phyloP scores from a whole-genome alignment of 202 grass and related monocot genomes.

The Cymbopogon flexuosus region DNA sequence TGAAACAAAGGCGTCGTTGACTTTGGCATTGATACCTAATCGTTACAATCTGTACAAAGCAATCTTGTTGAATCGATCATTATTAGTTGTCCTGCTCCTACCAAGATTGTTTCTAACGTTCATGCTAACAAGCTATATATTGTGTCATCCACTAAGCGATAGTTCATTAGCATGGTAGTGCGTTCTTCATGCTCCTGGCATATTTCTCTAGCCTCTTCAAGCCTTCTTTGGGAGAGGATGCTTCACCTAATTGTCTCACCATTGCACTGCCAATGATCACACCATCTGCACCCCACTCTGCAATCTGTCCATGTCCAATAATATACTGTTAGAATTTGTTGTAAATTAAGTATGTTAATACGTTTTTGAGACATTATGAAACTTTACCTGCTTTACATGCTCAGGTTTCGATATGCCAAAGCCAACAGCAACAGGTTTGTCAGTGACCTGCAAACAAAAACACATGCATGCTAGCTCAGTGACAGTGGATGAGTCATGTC shows the following conservation, averaged over 20 bases:
- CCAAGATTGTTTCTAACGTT: neutral
- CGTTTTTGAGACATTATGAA: neutral
- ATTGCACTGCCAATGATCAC: slow-evolving; percentile 85
- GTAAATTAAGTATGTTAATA: neutral
- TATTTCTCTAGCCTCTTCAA: slow-evolving; percentile 56
- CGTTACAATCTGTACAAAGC: neutral
- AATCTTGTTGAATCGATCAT: neutral
- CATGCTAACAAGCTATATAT: neutral
- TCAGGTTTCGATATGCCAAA: slow-evolving; percentile 55
- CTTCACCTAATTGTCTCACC: slow-evolving; percentile 65
- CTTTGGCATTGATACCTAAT: neutral
- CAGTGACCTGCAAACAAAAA: slow-evolving; percentile 2
- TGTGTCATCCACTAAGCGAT: neutral
- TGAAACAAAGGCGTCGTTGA: neutral
- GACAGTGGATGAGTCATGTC: neutral
- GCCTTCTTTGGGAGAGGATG: slow-evolving; percentile 51
- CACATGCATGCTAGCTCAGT: too few species aligned
- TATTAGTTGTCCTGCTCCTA: neutral
- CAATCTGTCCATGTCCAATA: neutral
- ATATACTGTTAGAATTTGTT: neutral
- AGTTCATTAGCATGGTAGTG: neutral
- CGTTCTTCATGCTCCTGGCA: slow-evolving; percentile 23
- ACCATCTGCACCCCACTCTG: slow-evolving; percentile 74
- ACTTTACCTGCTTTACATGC: slow-evolving; percentile 46
- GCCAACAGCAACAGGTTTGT: slow-evolving; percentile 48